These are phyloP conservation scores for Aspergillus panamensis DNA, from an alignment of 495 filamentous ascomycete species.

Conservation along the genomic window DNA sequence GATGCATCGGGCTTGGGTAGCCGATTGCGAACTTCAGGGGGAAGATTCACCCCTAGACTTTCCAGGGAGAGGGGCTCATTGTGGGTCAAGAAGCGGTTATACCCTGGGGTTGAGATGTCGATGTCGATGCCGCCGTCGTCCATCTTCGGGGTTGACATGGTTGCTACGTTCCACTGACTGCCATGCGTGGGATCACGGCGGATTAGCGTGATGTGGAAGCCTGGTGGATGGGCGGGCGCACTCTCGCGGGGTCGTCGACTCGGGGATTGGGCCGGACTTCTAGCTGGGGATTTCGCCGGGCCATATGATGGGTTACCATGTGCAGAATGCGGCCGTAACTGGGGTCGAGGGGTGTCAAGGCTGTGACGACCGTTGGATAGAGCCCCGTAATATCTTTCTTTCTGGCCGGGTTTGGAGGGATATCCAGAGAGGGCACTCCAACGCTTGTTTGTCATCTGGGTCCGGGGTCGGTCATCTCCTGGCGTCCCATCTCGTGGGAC, in stretches of 20 bases:
- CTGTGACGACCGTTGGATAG: conserved; percentile 30
- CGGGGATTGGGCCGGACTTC: conserved; percentile 32
- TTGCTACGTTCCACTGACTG: conserved; percentile 87
- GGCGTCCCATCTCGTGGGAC: conserved; percentile 29
- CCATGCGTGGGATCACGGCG: conserved; percentile 77
- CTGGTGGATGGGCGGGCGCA: conserved; percentile 16
- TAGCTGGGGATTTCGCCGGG: conserved; percentile 21
- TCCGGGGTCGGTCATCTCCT: conserved; percentile 8
- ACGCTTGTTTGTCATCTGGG: conserved; percentile 25
- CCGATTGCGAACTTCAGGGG: conserved; percentile 22
- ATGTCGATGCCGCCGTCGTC: conserved; percentile 50
- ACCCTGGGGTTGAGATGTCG: conserved; percentile 60
- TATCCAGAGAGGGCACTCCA: conserved; percentile 37
- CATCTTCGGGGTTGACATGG: conserved; percentile 48
- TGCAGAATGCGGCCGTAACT: conserved; percentile 32
- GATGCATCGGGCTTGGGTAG: conserved; percentile 16
- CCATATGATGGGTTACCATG: conserved; percentile 21
- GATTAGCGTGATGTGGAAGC: conserved; percentile 77
- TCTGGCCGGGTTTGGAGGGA: conserved; percentile 22
- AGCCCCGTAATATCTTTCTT: conserved; percentile 22
- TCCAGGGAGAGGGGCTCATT: conserved; percentile 36
- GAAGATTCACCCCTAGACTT: conserved; percentile 31
- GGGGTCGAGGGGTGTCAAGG: conserved; percentile 34
- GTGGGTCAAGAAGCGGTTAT: conserved; percentile 52
- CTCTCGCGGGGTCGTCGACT: conserved; percentile 18